A percentile compares a stretch with the other conserved stretches of the same genome.
Conservation (phyloP, 1,139 yeast genomes). For the Geotrichum cucujoidarum region DNA sequence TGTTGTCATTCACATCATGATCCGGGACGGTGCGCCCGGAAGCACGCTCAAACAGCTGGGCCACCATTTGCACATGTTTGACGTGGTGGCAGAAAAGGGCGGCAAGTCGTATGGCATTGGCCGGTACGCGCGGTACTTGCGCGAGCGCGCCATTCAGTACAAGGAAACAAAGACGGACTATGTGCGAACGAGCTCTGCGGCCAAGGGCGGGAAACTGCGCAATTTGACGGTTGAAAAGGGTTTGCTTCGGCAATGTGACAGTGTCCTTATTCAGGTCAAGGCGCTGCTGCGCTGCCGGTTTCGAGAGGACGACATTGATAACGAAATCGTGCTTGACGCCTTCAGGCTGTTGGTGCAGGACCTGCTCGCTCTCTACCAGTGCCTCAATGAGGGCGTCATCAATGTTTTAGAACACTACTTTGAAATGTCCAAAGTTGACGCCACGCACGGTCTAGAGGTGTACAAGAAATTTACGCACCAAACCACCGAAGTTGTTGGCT, state of each 20-base stretch:
- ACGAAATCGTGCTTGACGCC: constrained; percentile 77
- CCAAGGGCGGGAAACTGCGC: constrained; percentile 60
- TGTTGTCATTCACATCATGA: constrained; percentile 83
- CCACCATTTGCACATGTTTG: constrained; percentile 56
- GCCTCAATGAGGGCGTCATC: constrained; percentile 90
- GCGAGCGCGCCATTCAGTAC: constrained; percentile 64
- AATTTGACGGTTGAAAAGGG: constrained; percentile 71
- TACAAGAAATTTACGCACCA: constrained; percentile 82
- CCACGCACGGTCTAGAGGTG: constrained; percentile 76
- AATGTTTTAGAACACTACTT: constrained; percentile 89
- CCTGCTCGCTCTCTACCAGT: constrained; percentile 76
- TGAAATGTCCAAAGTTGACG: constrained; percentile 82
- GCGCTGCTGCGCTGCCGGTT: constrained; percentile 71
- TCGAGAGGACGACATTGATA: constrained; percentile 64
- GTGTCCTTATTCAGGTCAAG: constrained; percentile 76
- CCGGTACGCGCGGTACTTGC: constrained; percentile 68
- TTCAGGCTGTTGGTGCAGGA: constrained; percentile 86
- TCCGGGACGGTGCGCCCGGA: constrained; percentile 80
- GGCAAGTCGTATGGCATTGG: constrained; percentile 58
- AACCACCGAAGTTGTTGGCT: constrained; percentile 83
- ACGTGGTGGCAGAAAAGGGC: constrained; percentile 38
- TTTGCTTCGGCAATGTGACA: constrained; percentile 73
- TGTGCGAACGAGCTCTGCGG: constrained; percentile 52
- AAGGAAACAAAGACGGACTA: constrained; percentile 64
- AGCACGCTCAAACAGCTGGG: constrained; percentile 63